Evolutionary conservation across 768 basidiomycete genomes (phyloP), one percentile per base, ranked within the genome.

Genomic region (Suillus ampliporus): DNA sequence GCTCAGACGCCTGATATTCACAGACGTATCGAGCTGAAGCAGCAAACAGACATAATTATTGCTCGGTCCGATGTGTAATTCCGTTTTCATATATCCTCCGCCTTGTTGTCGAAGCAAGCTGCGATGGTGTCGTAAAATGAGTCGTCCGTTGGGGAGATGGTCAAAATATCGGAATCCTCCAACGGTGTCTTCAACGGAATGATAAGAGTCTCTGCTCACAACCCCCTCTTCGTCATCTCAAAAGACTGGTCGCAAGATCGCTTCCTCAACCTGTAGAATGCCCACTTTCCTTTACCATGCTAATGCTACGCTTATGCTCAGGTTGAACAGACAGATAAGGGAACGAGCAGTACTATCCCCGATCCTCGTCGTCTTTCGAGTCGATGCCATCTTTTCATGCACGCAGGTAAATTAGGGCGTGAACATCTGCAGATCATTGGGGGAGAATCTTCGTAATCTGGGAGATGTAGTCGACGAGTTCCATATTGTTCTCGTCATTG

Each of bases 311-410:
- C 58, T 38, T 11, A 68, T 34, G 35, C 58, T 53, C 41, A 61
- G 53, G 51, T 66, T 50, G 34, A 68, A 63, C 17, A 68, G 31
- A 14, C 62, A 62, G 31, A 68, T 26, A 23, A 68, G 52, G 11
- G 53, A 64, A 41, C 64, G 64, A 41, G 62, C 60, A 4, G 21
- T 61, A n/a, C n/a, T n/a, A 38, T 68, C 67, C 47, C 64, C 67
- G 15, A 48, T 43, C 38, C 61, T 44, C 23, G 66, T 67, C n/a
- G 64, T 67, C n/a, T 53, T 65, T 38, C 64, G 31, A n/a, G 41
- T 59, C n/a, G 67, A 60, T 7, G 65, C 67, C 31, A 68, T 40
- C 40, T 41, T 61, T 28, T 57, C 53, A 9, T 40, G 57, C 37
- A 56, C 43, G 34, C 43, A n/a, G 38, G 47, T 40, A 31, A 40